A percentile compares a stretch with the other conserved stretches of the same genome.
Conservation (phyloP, 257 asterid species). For the Jasminum sambac region DNA sequence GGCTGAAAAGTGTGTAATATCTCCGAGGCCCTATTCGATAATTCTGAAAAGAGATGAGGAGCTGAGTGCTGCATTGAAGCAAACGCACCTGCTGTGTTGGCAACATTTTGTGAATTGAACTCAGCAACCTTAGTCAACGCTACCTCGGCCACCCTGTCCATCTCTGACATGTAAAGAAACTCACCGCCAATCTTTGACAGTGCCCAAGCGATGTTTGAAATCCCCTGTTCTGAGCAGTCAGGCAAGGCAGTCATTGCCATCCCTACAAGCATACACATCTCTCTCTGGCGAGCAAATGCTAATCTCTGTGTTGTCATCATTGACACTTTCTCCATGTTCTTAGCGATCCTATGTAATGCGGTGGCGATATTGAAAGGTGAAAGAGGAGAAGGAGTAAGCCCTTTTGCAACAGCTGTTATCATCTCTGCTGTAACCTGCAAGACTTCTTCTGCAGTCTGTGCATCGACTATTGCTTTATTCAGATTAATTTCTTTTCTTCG, state of each 20-base stretch:
- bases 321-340: constrained; percentile 90
- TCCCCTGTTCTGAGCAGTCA: constrained; percentile 85
- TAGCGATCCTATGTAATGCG: constrained; percentile 90
- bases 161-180: constrained; percentile 89
- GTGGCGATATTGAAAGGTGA: constrained; percentile 88
- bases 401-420: constrained; percentile 75
- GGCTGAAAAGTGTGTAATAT: constrained; percentile 67
- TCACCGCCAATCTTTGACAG: constrained; percentile 91
- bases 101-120: constrained; percentile 86
- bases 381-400: constrained; percentile 95
- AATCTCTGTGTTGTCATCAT: constrained; percentile 62
- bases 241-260: constrained; percentile 92
- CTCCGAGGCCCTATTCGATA: constrained; percentile 62
- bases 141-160: constrained; percentile 96
- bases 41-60: constrained; percentile 62
- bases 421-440: constrained; percentile 73
- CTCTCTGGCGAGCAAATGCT: constrained; percentile 80
- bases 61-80: constrained; percentile 97
- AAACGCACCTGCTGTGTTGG: constrained; percentile 90
- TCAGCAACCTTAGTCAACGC: constrained; percentile 66
- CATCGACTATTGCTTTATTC: constrained; percentile 74
- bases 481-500: constrained; percentile 73
- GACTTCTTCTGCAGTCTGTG: constrained; percentile 86
- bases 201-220: constrained; percentile 94
- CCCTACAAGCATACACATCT: constrained; percentile 93